phyloP scores from a whole-genome alignment of 192 early-diverging fungal genomes.

The Coemansia sp. region DNA sequence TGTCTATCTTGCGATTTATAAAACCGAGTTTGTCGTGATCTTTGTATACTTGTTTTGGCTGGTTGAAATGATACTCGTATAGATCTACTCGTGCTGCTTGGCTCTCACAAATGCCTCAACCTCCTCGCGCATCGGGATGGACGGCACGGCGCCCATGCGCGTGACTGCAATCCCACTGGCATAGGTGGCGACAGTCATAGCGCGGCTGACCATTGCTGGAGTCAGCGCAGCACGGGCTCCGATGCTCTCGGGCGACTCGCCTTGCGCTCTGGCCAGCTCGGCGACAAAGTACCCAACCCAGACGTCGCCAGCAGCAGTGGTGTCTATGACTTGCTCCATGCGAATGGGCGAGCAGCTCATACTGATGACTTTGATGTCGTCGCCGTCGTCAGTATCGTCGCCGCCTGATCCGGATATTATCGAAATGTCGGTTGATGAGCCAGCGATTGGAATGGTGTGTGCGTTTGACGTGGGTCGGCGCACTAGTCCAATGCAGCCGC shows the following conservation, averaged over 20 bases:
- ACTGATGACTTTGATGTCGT: constrained; percentile 16
- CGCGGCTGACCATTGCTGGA: constrained; percentile 33
- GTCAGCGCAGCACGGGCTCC: constrained; percentile 27
- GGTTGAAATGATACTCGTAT: too few species aligned
- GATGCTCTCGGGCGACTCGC: constrained; percentile 38
- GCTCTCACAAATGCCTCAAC: constrained; percentile 33
- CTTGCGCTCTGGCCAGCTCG: constrained; percentile 39
- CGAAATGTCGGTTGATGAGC: constrained; percentile 3
- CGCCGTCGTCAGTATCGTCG: background rate
- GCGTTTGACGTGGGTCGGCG: constrained; percentile 23
- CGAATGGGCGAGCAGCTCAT: constrained; percentile 28
- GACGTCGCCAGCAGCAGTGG: constrained; percentile 53
- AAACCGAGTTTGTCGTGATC: background rate
- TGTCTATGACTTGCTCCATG: constrained; percentile 39
- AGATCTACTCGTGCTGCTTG: constrained; percentile 4
- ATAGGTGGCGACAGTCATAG: constrained; percentile 43
- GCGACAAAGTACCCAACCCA: constrained; percentile 58
- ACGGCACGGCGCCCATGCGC: constrained; percentile 41
- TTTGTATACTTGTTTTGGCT: background rate
- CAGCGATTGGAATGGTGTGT: constrained; percentile 20
- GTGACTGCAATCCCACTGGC: constrained; percentile 45
- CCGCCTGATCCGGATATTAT: background rate
- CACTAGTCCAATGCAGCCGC: constrained; percentile 32
- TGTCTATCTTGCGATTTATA: constrained; percentile 38
- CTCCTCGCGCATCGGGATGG: constrained; percentile 33